Conservation (phyloP, 352 stramenopile genomes). For the Phytophthora ramorum region DNA sequence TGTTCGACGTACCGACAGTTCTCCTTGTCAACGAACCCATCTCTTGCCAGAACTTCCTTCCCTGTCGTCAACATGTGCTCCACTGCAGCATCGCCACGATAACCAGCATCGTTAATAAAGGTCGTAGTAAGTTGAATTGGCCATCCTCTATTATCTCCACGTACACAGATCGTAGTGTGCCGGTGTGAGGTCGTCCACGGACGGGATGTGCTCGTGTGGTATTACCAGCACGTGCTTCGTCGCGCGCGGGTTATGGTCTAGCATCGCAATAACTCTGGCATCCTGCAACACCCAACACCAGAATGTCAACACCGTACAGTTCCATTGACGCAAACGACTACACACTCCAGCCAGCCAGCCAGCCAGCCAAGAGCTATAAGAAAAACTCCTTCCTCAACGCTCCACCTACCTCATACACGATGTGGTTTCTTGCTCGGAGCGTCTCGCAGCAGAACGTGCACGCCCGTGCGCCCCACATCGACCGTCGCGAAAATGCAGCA, state of each 20-base stretch:
- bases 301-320: not conserved
- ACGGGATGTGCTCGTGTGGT: slow-evolving; percentile 63
- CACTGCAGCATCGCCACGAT: slow-evolving; percentile 36
- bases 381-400: not conserved
- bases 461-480: slow-evolving; percentile 38
- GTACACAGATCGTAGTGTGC: slow-evolving; percentile 54
- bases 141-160: slow-evolving; percentile 3
- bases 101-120: not conserved
- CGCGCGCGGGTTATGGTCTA: slow-evolving; percentile 65
- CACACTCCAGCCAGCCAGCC: not conserved
- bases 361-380: no score
- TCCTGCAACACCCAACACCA: slow-evolving; percentile 44
- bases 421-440: slow-evolving; percentile 50
- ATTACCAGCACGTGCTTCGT: slow-evolving; percentile 70
- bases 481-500: not conserved
- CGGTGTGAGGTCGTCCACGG: slow-evolving; percentile 52
- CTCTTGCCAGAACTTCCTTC: slow-evolving; percentile 50
- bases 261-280: slow-evolving; percentile 62
- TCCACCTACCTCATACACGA: slow-evolving; percentile 61
- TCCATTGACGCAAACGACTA: not conserved
- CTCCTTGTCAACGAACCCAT: slow-evolving; percentile 43
- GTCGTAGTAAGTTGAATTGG: not conserved
- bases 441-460: slow-evolving; percentile 72
- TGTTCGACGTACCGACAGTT: slow-evolving; percentile 40
- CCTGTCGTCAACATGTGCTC: slow-evolving; percentile 65